These are phyloP conservation scores for Thozetella sp. DNA, from an alignment of 495 filamentous ascomycete genomes.

Conservation along the genomic window DNA sequence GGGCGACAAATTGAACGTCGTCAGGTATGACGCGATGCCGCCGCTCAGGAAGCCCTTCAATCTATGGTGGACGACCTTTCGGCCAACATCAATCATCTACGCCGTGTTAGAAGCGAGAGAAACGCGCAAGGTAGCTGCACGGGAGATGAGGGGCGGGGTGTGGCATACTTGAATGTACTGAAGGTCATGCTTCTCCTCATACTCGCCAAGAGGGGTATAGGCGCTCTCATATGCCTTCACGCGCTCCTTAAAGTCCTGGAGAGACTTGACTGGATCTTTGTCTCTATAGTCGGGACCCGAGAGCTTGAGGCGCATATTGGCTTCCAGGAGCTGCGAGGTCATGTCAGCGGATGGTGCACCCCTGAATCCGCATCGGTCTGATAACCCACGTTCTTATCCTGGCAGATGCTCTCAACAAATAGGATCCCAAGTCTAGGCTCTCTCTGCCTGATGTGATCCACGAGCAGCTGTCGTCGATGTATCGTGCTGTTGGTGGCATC, in stretches of 20 bases:
- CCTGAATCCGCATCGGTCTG: neutral
- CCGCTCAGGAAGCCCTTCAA: constrained; percentile 88
- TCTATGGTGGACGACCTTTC: constrained; percentile 88
- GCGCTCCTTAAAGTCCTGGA: constrained; percentile 90
- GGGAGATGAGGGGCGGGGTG: too few relatives aligned
- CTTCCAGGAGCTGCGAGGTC: constrained; percentile 67
- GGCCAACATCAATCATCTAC: constrained; percentile 95
- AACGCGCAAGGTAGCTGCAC: neutral
- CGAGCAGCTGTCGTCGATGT: constrained; percentile 77
- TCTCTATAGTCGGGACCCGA: constrained; percentile 94
- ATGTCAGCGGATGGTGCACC: neutral
- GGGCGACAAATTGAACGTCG: constrained; percentile 94
- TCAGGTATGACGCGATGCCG: constrained; percentile 88
- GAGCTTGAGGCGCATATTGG: constrained; percentile 98
- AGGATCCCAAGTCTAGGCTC: constrained; percentile 88
- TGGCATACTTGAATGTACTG: constrained; percentile 81
- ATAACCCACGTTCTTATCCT: constrained; percentile 65
- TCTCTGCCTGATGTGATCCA: constrained; percentile 77
- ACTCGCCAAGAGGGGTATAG: constrained; percentile 88
- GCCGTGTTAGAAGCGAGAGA: neutral
- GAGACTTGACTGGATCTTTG: constrained; percentile 80
- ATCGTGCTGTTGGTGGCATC: constrained; percentile 97
- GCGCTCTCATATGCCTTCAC: constrained; percentile 92
- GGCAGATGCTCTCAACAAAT: constrained; percentile 92
- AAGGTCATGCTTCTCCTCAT: constrained; percentile 86